Conservation (phyloP, 352 stramenopile genomes). For the Phytophthora idaei region DNA sequence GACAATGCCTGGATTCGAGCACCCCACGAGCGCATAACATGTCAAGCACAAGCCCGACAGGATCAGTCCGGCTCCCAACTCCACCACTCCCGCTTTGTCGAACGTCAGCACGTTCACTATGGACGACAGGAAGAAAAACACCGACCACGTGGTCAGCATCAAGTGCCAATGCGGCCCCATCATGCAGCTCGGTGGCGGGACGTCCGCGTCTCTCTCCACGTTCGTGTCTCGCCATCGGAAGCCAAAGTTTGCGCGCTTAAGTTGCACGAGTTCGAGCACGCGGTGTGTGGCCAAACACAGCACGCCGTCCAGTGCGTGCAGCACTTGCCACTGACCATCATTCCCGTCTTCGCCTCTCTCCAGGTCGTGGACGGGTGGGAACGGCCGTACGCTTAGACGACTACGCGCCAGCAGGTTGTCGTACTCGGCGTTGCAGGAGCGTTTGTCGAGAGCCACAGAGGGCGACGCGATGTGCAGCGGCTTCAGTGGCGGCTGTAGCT, state of each 20-base stretch:
- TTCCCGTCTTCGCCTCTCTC: conserved; percentile 15
- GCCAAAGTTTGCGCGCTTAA: conserved; percentile 61
- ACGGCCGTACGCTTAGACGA: conserved; percentile 21
- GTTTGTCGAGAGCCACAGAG: conserved; percentile 26
- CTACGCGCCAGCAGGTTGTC: conserved; percentile 31
- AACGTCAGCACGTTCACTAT: conserved; percentile 60
- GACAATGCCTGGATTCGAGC: conserved; percentile 76
- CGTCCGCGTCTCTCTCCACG: conserved; percentile 12
- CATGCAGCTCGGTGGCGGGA: conserved; percentile 49
- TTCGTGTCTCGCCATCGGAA: conserved; percentile 42
- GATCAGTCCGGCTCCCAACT: conserved; percentile 57
- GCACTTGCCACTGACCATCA: conserved; percentile 31
- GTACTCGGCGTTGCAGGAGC: conserved; percentile 25
- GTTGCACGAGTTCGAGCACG: conserved; percentile 58
- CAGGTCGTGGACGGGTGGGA: conserved; percentile 19
- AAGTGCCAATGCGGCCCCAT: conserved; percentile 83
- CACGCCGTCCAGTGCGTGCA: conserved; percentile 13
- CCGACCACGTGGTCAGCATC: conserved; percentile 65
- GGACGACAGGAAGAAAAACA: conserved; percentile 50
- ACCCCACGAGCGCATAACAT: conserved; percentile 79
- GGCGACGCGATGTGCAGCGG: conserved; percentile 27
- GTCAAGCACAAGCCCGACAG: conserved; percentile 59
- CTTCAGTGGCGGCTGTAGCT: conserved; percentile 14
- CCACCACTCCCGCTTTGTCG: conserved; percentile 43
- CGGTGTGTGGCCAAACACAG: conserved; percentile 14